Conservation (phyloP, 2,329 filamentous ascomycete genomes). For the Aspergillus unguis region DNA sequence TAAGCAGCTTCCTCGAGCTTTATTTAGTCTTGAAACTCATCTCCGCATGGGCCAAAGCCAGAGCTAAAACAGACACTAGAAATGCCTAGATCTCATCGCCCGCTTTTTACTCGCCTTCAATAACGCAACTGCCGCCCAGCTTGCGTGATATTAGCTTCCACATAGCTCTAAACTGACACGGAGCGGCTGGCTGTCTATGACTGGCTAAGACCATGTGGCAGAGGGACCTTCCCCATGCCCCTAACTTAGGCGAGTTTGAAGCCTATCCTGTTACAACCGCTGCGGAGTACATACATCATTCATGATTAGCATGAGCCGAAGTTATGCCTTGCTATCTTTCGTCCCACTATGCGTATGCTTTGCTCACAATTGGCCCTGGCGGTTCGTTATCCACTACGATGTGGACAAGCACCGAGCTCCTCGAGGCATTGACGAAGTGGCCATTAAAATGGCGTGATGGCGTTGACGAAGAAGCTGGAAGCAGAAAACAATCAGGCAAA, state of each 20-base stretch:
- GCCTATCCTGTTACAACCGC: neutral
- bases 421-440: neutral
- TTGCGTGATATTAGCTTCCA: constrained; percentile 20
- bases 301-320: neutral
- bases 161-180: neutral
- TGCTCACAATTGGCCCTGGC: neutral
- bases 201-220: neutral
- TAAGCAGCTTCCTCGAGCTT: no score
- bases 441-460: constrained; percentile 19
- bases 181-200: neutral
- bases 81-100: neutral
- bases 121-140: constrained; percentile 22
- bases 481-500: neutral
- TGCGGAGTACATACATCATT: neutral
- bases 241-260: neutral
- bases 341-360: neutral
- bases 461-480: neutral
- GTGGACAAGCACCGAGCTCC: neutral
- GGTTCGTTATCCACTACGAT: neutral
- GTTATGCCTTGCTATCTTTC: neutral
- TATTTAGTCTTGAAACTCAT: no score
- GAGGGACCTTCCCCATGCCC: neutral
- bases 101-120: constrained; percentile 14
- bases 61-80: neutral
- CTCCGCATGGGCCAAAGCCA: neutral